Conservation (phyloP, 2,329 filamentous ascomycete genomes). For the Sclerotinia glacialis region DNA sequence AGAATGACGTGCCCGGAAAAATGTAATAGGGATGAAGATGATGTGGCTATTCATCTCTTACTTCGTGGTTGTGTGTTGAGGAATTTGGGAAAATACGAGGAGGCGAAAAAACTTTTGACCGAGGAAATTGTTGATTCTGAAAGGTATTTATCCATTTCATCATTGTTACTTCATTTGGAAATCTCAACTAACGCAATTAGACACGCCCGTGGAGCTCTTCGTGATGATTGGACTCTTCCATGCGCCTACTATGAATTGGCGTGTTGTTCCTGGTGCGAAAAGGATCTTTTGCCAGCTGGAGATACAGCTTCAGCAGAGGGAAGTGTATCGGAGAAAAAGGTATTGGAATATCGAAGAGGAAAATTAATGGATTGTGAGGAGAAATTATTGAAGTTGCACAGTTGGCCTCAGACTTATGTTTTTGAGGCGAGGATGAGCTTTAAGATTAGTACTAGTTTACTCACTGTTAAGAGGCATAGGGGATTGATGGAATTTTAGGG, state of each 20-base stretch:
- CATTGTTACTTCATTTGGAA: neutral
- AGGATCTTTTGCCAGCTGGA: conserved; percentile 36
- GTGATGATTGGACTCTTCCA: conserved; percentile 69
- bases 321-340: conserved; percentile 59
- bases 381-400: conserved; percentile 64
- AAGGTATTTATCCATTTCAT: conserved; percentile 45
- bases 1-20: conserved; percentile 51
- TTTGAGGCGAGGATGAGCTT: conserved; percentile 73
- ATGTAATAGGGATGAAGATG: conserved; percentile 55
- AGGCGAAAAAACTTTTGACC: conserved; percentile 64
- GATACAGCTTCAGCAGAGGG: conserved; percentile 47
- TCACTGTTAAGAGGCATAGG: conserved; percentile 35
- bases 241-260: conserved; percentile 84
- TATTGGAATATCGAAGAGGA: conserved; percentile 54
- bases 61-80: conserved; percentile 65
- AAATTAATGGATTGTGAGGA: conserved; percentile 60
- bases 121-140: conserved; percentile 63
- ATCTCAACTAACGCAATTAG: conserved; percentile 40
- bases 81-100: conserved; percentile 57
- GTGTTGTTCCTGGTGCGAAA: conserved; percentile 74
- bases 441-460: conserved; percentile 45
- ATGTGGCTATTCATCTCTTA: conserved; percentile 63
- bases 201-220: conserved; percentile 52
- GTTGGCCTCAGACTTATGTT: conserved; percentile 70
- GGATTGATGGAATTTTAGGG: conserved; percentile 28